These are phyloP conservation scores for Termitomyces sp. DNA, from an alignment of 768 basidiomycete genomes.

Conservation along the genomic window DNA sequence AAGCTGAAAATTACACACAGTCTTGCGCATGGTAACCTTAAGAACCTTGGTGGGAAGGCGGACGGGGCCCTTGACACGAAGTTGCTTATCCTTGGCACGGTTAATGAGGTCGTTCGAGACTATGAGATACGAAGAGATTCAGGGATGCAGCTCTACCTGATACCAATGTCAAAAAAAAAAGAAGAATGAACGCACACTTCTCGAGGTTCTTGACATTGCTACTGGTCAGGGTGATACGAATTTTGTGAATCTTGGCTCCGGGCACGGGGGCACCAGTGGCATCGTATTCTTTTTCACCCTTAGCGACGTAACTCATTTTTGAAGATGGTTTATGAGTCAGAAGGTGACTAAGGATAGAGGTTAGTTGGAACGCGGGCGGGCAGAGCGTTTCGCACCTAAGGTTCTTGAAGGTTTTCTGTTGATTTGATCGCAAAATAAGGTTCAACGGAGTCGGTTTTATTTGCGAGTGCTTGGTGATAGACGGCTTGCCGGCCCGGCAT, in stretches of 20 bases:
- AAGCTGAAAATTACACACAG: conserved; percentile 46
- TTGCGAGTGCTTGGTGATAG: conserved; percentile 5
- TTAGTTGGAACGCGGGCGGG: conserved; percentile 3
- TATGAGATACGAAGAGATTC: conserved; percentile 21
- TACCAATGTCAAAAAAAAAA: not conserved
- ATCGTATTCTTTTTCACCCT: conserved; percentile 97
- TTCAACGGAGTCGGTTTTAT: conserved; percentile 16
- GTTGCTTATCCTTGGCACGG: conserved; percentile 99
- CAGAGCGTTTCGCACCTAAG: conserved; percentile 33
- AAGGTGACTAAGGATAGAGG: conserved; percentile 56
- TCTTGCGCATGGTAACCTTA: conserved; percentile 99
- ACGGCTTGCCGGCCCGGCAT: not conserved
- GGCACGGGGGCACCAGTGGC: conserved; percentile 83
- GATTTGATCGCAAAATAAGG: conserved; percentile 32
- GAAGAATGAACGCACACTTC: conserved; percentile 64
- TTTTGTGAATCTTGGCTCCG: conserved; percentile 95
- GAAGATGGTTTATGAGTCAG: conserved; percentile 52
- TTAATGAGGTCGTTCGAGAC: conserved; percentile 96
- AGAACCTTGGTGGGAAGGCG: conserved; percentile 98
- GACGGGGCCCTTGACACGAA: conserved; percentile 98
- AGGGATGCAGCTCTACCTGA: not conserved
- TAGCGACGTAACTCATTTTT: conserved; percentile 97
- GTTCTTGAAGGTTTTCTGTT: conserved; percentile 32
- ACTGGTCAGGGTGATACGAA: conserved; percentile 97
- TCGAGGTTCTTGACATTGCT: conserved; percentile 98